A percentile compares a stretch with the other conserved stretches of the same genome.
Evolutionary conservation across 805 yeast species (phyloP).

Genomic region (Starmerella potacharoeniae): DNA sequence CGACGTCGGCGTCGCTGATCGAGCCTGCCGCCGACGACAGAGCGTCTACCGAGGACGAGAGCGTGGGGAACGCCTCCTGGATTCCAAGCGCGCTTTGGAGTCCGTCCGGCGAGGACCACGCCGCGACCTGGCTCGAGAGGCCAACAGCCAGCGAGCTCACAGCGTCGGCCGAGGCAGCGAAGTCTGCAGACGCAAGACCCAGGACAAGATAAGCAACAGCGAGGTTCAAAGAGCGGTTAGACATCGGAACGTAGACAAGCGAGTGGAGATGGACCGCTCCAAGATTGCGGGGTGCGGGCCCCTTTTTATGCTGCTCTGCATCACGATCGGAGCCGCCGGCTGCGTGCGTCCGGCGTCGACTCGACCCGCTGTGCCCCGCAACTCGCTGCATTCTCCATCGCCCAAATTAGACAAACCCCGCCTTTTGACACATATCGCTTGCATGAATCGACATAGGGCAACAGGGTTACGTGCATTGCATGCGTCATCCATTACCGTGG

Average conservation of each 20-base stretch:
- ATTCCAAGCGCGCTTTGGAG: constrained; percentile 23
- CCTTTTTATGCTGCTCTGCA: neutral
- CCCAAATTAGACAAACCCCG: constrained; percentile 1
- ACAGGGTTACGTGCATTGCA: neutral
- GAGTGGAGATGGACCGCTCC: neutral
- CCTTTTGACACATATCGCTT: neutral
- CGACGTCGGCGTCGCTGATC: constrained; percentile 11
- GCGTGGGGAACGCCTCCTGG: constrained; percentile 17
- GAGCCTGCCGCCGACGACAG: constrained; percentile 9
- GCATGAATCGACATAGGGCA: neutral
- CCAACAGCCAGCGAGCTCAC: constrained; percentile 4
- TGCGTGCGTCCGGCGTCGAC: neutral
- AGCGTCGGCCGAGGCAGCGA: constrained; percentile 6
- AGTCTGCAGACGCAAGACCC: constrained; percentile 8
- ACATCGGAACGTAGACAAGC: neutral
- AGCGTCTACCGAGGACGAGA: constrained; percentile 13
- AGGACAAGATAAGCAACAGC: neutral
- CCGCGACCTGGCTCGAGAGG: constrained; percentile 11
- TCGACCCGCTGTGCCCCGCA: neutral
- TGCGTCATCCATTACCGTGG: neutral
- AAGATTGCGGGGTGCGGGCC: neutral
- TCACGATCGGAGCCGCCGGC: neutral
- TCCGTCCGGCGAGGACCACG: constrained; percentile 18
- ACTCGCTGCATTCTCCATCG: neutral
- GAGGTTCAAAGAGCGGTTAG: neutral